Percentiles rank a stretch among this genome's conserved stretches.
Evolutionary conservation across 805 yeast genomes (phyloP).

Genomic region (Metschnikowia hibisci): DNA sequence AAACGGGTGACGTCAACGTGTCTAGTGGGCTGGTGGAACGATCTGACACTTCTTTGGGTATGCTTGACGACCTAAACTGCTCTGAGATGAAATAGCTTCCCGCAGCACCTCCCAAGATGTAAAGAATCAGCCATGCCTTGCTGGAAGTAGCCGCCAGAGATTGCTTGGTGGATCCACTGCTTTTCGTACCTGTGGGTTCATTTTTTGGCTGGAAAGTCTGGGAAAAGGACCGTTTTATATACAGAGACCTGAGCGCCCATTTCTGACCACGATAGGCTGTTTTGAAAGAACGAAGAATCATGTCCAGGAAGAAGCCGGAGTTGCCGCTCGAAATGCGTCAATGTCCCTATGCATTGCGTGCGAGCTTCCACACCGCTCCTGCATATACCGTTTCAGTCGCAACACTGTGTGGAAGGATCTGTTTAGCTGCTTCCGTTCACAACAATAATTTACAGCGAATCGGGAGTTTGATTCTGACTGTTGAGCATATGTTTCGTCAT

Average conservation of each 20-base stretch:
- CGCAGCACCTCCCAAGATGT: conserved; percentile 8
- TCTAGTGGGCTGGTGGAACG: conserved; percentile 14
- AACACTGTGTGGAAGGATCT: too few species aligned
- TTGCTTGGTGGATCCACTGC: not conserved
- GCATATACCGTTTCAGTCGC: not conserved
- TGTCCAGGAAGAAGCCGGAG: not conserved
- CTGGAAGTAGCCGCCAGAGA: too few species aligned
- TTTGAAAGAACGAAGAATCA: not conserved
- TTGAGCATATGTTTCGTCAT: too few species aligned
- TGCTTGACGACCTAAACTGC: not conserved
- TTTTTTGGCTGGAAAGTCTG: not conserved
- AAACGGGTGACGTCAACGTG: conserved; percentile 12
- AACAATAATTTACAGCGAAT: too few species aligned
- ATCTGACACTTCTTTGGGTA: conserved; percentile 32
- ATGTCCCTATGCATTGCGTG: conserved; percentile 1
- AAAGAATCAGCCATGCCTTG: conserved; percentile 1
- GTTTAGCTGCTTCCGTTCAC: too few species aligned
- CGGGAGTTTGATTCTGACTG: too few species aligned
- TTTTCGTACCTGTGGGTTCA: not conserved
- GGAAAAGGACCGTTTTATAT: not conserved
- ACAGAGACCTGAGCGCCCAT: not conserved
- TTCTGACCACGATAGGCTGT: not conserved
- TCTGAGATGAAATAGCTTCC: conserved; percentile 7
- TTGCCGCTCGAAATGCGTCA: not conserved
- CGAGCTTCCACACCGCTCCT: conserved; percentile 4